Conservation (phyloP, 345 rosid species). For the Euphorbia tirucalli region DNA sequence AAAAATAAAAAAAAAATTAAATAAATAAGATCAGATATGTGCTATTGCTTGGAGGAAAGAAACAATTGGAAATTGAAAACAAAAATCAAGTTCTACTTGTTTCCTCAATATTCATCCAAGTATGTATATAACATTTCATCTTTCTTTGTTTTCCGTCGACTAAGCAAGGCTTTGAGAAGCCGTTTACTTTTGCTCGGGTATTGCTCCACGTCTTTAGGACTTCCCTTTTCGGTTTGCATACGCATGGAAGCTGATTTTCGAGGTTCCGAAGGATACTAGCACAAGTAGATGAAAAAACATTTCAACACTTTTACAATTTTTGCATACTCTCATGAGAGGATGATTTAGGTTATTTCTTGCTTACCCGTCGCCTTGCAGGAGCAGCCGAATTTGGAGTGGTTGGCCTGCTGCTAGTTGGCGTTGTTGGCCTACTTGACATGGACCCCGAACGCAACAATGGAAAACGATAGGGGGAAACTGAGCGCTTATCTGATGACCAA, state of each 20-base stretch:
- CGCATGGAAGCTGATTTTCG: slow-evolving; percentile 77
- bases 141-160: slow-evolving; percentile 89
- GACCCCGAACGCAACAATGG: slow-evolving; percentile 83
- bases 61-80: neutral
- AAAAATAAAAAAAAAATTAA: too few species aligned
- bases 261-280: slow-evolving; percentile 84
- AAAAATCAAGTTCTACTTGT: neutral
- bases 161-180: slow-evolving; percentile 80
- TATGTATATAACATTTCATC: slow-evolving; percentile 80
- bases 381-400: slow-evolving; percentile 53
- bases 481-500: slow-evolving; percentile 54
- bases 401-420: slow-evolving; percentile 53
- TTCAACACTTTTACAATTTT: neutral
- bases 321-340: neutral
- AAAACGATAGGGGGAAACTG: slow-evolving; percentile 79
- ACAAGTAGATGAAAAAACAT: slow-evolving; percentile 8
- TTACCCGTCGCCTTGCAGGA: slow-evolving; percentile 53
- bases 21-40: neutral
- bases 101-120: slow-evolving; percentile 73
- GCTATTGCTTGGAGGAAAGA: neutral
- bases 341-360: slow-evolving; percentile 8
- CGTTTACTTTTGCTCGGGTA: slow-evolving; percentile 85
- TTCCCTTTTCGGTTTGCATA: slow-evolving; percentile 54
- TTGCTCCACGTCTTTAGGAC: slow-evolving; percentile 51
- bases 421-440: slow-evolving; percentile 56